These are phyloP conservation scores for Heliamphora exappendiculata DNA, from an alignment of 148 eudicot genomes.

Conservation along the genomic window DNA sequence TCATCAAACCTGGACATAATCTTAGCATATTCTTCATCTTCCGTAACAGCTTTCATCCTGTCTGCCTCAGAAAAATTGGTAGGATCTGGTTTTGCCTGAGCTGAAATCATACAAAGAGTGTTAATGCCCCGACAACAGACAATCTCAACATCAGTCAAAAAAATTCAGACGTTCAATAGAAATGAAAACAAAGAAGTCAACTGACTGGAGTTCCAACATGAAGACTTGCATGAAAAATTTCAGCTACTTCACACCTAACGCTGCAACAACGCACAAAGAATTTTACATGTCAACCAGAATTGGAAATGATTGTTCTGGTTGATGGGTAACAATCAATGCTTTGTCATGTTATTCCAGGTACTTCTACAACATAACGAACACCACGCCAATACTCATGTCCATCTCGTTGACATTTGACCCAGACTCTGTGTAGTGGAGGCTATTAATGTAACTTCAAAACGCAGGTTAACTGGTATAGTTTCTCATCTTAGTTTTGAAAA, in stretches of 20 bases:
- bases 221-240: background rate
- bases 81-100: conserved; percentile 15
- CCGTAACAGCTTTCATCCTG: conserved; percentile 22
- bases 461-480: background rate
- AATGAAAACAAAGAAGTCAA: background rate
- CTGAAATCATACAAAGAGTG: conserved; percentile 14
- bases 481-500: background rate
- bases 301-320: background rate
- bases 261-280: background rate
- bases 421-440: background rate
- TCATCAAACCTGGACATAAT: conserved; percentile 62
- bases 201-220: background rate
- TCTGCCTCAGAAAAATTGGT: conserved; percentile 20
- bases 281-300: background rate
- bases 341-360: background rate
- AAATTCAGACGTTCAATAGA: background rate
- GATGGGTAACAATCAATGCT: background rate
- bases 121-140: background rate
- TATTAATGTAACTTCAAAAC: background rate
- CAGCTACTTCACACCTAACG: background rate
- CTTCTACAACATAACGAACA: background rate
- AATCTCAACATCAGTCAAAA: background rate
- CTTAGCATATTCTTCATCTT: conserved; percentile 54
- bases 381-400: background rate
- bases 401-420: background rate